Base-by-base conservation (phyloP, 805 yeast species). In the Lachancea meyersii region DNA sequence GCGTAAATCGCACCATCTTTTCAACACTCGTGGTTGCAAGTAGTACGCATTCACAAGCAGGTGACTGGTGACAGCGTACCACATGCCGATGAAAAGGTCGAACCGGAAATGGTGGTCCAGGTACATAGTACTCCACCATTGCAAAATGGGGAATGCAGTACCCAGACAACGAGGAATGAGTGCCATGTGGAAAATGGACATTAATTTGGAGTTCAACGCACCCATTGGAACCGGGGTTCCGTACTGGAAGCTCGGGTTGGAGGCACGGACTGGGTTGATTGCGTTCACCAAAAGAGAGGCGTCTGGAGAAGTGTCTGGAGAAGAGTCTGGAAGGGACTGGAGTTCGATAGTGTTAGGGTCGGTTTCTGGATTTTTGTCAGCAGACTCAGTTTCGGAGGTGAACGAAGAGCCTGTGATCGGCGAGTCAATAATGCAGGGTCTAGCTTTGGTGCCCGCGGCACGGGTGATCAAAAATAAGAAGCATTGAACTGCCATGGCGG, bases 51-150 rank as follows among this genome's bases (percentile, higher is more conserved):
- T 68, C 41, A 76, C 64, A 2, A 73, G 10, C 2, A 68, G 54
- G 57, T 73, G 78, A 20, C 68, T 52, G 10, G 60, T 24, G 4
- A 76, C 46, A 0, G 84, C 72, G 61, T 81, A 81, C 3, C 66
- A 24, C 54, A 76, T 58, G 7, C 86, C 86, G 13, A 67, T 66
- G 30, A 79, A 59, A 40, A 80, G 61, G 55, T 82, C 87, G 27
- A 80, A 59, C 46, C 85, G 68, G 73, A 80, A 82, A 58, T 81
- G 88, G 59, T 80, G 87, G 55, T 80, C 86, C 45, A 82, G 59
- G 52, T 82, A 82, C 64, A 81, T 77, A 2, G 86, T 78, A 19
- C 85, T 77, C 86, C 86, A 82, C 83, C 86, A 79, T 55, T 80
- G 86, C 26, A 77, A 54, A 2, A 67, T 45, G 6, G 80, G 75